Conservation (phyloP, 331 rosid species). For the Ulmus americana region DNA sequence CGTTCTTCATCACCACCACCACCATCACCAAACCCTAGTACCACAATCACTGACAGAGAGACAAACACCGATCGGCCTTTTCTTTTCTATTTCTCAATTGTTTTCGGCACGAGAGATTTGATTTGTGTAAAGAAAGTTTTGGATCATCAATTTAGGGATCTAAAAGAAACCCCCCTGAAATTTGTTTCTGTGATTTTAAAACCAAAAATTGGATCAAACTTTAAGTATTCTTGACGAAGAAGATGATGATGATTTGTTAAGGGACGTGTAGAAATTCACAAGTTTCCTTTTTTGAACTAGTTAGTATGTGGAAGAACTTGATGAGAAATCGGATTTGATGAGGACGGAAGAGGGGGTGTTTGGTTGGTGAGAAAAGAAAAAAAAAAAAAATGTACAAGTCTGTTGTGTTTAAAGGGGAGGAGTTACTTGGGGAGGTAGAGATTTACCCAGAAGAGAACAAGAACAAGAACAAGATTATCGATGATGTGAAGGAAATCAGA, state of each 20-base stretch:
- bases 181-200: slow-evolving; percentile 26
- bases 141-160: slow-evolving; percentile 46
- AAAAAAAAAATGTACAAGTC: slow-evolving; percentile 61
- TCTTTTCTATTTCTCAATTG: neutral
- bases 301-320: slow-evolving; percentile 18
- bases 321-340: slow-evolving; percentile 29
- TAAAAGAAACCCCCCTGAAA: slow-evolving; percentile 50
- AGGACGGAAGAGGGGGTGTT: slow-evolving; percentile 17
- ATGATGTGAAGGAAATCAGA: slow-evolving; percentile 79
- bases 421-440: slow-evolving; percentile 89
- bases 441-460: slow-evolving; percentile 64
- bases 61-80: slow-evolving; percentile 1
- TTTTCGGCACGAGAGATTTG: neutral
- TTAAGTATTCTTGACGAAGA: slow-evolving; percentile 49
- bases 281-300: neutral
- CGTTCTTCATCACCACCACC: slow-evolving; percentile 23
- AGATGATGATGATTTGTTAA: slow-evolving; percentile 33
- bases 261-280: slow-evolving; percentile 30
- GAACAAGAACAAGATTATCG: slow-evolving; percentile 28
- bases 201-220: slow-evolving; percentile 58
- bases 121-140: slow-evolving; percentile 19
- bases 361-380: slow-evolving; percentile 24
- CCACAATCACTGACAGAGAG: slow-evolving; percentile 23
- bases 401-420: slow-evolving; percentile 75
- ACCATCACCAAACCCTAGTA: slow-evolving; percentile 53